phyloP scores from a whole-genome alignment of 1,139 yeast species.

The Nakaseomyces sp. region DNA sequence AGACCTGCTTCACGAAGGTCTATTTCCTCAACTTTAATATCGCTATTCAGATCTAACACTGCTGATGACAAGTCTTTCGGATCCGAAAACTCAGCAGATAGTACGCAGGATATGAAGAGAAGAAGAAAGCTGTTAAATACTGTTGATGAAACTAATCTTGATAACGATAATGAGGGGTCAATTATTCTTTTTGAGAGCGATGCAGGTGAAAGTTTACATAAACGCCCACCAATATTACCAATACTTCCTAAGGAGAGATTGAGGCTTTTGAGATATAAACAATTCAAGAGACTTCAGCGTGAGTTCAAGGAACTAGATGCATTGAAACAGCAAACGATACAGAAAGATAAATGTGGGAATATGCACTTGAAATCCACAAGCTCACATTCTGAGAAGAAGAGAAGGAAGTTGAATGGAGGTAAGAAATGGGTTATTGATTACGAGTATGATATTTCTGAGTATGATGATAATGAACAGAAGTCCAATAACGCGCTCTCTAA shows the following conservation, averaged over 20 bases:
- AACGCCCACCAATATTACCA: conserved; percentile 28
- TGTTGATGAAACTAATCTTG: not conserved
- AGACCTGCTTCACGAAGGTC: conserved; percentile 13
- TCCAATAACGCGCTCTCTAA: not conserved
- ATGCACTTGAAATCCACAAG: not conserved
- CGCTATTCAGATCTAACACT: conserved; percentile 13
- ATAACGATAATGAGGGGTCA: conserved; percentile 1
- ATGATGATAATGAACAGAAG: not conserved
- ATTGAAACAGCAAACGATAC: not conserved
- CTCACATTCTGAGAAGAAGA: not conserved
- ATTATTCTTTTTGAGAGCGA: conserved; percentile 12
- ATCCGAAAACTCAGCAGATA: not conserved
- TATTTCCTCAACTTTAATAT: conserved; percentile 22
- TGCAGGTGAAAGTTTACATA: conserved; percentile 1
- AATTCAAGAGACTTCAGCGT: conserved; percentile 14
- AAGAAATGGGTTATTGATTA: not conserved
- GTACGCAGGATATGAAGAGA: not conserved
- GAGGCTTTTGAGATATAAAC: conserved; percentile 23
- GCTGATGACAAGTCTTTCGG: not conserved
- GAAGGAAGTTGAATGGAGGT: not conserved
- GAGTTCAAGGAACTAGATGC: conserved; percentile 12
- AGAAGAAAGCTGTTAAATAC: conserved; percentile 5
- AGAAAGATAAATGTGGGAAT: not conserved
- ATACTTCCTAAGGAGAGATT: conserved; percentile 28
- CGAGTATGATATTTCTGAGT: conserved; percentile 9